Base-by-base conservation (phyloP, 1,139 yeast genomes). In the Magnusiomyces tetraspermus region DNA sequence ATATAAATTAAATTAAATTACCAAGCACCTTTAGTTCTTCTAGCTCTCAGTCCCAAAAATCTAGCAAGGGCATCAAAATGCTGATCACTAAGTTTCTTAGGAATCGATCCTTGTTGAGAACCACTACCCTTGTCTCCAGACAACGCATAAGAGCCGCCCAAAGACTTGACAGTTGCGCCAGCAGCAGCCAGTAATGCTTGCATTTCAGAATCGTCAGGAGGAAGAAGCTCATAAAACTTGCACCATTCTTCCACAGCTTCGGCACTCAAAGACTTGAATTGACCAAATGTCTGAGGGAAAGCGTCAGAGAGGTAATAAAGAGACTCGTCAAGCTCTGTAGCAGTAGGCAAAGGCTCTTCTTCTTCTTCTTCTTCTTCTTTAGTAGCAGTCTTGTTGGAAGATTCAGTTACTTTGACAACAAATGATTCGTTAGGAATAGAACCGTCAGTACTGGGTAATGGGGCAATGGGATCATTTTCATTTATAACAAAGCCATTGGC, bases 381-480 rank as follows among this genome's bases (percentile, higher is more conserved):
- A 21, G 30, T 15, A 17, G 3, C 15, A 5, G 8, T 21, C 42
- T 19, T 15, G 6, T 19, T 17, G 11, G 33, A 8, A 30, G 13
- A 8, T 8, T 8, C 8, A 13, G 8, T 13, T 5, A 5, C 24
- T 8, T 31, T 19, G 13, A 33, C 26, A 13, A 53, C 52, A 33
- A 59, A 59, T 15, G 44, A 52, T 30, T 54, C 57, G 17, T 52
- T 55, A 1, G 90, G 86, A 44, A 74, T 73, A 46, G 82, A 88
- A 17, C 96, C 96, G 63, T 87, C 94, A 28, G 79, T 75, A 60
- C 83, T 84, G 8, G 85, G 79, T 51, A 82, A 63, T 4, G 84
- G 78, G 0, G 80, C 79, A 33, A 82, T 61, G 2, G 64, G 55
- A 44, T 77, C 81, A 3, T 61, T 61, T 17, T 67, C 65, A 2